phyloP scores from a whole-genome alignment of 352 stramenopile species.

The Thalassiosira delicatula region DNA sequence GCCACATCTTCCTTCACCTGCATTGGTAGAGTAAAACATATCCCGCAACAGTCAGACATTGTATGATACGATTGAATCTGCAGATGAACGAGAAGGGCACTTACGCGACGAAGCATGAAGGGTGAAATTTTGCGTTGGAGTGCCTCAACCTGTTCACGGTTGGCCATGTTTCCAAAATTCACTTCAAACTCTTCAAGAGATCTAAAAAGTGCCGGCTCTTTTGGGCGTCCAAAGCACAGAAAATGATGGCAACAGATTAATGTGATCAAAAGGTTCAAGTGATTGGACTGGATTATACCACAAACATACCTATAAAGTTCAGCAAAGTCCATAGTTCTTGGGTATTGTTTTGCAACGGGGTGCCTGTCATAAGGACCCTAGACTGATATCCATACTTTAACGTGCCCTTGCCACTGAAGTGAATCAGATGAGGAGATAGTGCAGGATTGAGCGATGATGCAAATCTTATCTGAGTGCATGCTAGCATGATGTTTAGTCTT shows the following conservation, averaged over 20 bases:
- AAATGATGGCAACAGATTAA: no score
- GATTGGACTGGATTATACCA: no score
- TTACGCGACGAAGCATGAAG: conserved; percentile 97
- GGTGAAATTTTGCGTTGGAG: conserved; percentile 96
- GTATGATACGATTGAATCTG: not conserved
- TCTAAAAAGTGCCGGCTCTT: conserved; percentile 93
- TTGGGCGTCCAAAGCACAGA: no score
- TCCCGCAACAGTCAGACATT: conserved; percentile 6
- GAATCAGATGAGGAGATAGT: conserved; percentile 9
- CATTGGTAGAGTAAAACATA: conserved; percentile 1
- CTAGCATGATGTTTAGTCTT: no score
- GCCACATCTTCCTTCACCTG: conserved; percentile 98
- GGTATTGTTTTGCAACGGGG: conserved; percentile 65
- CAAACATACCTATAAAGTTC: conserved; percentile 99
- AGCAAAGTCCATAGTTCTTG: conserved; percentile 98
- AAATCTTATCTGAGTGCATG: no score
- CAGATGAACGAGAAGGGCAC: not conserved
- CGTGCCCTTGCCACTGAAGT: conserved; percentile 72
- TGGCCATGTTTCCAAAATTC: conserved; percentile 96
- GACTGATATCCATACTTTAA: conserved; percentile 88
- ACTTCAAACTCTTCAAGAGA: conserved; percentile 96
- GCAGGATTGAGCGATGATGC: no score
- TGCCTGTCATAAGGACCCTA: conserved; percentile 94
- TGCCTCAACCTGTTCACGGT: conserved; percentile 93
- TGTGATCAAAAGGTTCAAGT: no score